phyloP scores from a whole-genome alignment of 495 filamentous ascomycete species.

The Xylaria sp. region DNA sequence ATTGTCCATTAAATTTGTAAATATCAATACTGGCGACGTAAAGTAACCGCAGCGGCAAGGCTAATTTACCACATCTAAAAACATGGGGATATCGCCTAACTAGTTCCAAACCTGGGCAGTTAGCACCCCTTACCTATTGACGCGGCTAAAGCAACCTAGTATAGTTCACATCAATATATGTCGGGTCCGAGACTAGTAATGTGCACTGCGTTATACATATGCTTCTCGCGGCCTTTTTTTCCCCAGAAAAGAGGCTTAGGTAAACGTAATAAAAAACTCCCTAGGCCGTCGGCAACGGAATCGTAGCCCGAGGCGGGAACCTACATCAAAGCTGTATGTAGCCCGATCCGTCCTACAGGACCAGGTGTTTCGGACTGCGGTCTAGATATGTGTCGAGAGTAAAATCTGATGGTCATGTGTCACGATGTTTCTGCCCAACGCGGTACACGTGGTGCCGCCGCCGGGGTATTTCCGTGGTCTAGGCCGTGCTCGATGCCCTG shows the following conservation, averaged over 20 bases:
- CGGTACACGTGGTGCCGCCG: conserved; percentile 1
- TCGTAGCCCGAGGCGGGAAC: conserved; percentile 8
- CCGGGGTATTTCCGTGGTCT: conserved; percentile 12
- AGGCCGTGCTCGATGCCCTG: conserved; percentile 9
- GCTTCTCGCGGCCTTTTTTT: not conserved
- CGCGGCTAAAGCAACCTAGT: not conserved
- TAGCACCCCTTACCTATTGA: not conserved
- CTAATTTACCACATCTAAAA: not conserved
- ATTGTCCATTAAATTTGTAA: not conserved
- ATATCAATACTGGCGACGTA: not conserved
- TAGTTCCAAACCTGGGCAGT: not conserved
- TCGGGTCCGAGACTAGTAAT: not conserved
- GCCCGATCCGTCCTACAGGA: not conserved
- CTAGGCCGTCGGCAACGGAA: conserved; percentile 18
- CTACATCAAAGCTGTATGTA: not conserved
- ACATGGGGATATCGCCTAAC: too few species aligned
- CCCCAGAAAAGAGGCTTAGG: not conserved
- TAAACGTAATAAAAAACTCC: not conserved
- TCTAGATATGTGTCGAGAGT: conserved; percentile 4
- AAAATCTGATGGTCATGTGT: conserved; percentile 19
- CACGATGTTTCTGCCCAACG: conserved; percentile 21
- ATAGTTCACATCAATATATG: not conserved
- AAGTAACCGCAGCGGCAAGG: not conserved
- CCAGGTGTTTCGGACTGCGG: not conserved
- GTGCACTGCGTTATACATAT: not conserved